Evolutionary conservation across 345 rosid genomes (phyloP).

Genomic region (Gossypium sturtianum): DNA sequence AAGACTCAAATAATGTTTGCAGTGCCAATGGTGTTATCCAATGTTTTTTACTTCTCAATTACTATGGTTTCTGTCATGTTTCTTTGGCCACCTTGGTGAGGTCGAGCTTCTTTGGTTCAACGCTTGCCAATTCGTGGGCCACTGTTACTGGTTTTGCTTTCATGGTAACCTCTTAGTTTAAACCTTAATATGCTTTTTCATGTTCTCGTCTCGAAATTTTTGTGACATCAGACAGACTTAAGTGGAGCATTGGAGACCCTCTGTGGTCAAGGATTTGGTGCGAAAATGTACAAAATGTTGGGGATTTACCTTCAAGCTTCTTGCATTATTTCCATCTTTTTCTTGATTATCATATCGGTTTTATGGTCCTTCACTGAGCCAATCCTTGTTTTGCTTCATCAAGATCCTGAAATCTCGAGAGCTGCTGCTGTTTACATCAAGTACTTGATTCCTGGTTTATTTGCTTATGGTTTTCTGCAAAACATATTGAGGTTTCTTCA

Average conservation of each 20-base stretch:
- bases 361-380: slow-evolving; percentile 57
- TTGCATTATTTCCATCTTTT: slow-evolving; percentile 48
- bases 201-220: not conserved
- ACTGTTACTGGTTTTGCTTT: slow-evolving; percentile 69
- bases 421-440: slow-evolving; percentile 53
- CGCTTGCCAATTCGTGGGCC: slow-evolving; percentile 89
- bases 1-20: slow-evolving; percentile 52
- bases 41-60: slow-evolving; percentile 44
- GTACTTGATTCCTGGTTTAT: slow-evolving; percentile 58
- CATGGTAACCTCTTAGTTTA: slow-evolving; percentile 35
- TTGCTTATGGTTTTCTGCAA: slow-evolving; percentile 58
- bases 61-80: slow-evolving; percentile 73
- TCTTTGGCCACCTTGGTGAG: slow-evolving; percentile 69
- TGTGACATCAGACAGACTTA: slow-evolving; percentile 41
- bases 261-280: slow-evolving; percentile 87
- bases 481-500: slow-evolving; percentile 73
- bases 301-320: slow-evolving; percentile 77
- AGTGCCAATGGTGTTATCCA: slow-evolving; percentile 68
- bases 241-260: slow-evolving; percentile 87
- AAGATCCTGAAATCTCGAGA: slow-evolving; percentile 49
- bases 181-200: not conserved
- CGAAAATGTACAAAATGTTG: slow-evolving; percentile 50
- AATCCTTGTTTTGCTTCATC: slow-evolving; percentile 40
- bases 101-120: slow-evolving; percentile 73
- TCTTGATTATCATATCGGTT: slow-evolving; percentile 45